phyloP scores from a whole-genome alignment of 805 yeast genomes.

The Starmerella floricola region DNA sequence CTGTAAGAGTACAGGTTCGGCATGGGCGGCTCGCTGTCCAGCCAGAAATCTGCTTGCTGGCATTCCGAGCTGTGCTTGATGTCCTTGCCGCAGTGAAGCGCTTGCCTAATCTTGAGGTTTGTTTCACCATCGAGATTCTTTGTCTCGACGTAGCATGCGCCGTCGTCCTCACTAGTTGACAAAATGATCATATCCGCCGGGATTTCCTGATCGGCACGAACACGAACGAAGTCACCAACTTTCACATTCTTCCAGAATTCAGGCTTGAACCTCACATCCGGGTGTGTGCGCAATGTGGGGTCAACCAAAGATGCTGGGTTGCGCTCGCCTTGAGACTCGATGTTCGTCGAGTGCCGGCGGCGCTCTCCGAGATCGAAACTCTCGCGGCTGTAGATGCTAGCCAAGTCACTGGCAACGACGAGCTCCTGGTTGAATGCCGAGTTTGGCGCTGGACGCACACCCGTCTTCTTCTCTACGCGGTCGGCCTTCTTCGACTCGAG shows the following conservation, averaged over 20 bases:
- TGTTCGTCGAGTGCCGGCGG: conserved; percentile 13
- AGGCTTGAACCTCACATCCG: conserved; percentile 37
- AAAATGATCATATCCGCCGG: conserved; percentile 67
- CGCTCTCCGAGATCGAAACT: conserved; percentile 19
- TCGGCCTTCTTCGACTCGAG: conserved; percentile 19
- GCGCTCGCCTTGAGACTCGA: conserved; percentile 8
- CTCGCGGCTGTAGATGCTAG: conserved; percentile 20
- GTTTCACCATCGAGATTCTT: conserved; percentile 70
- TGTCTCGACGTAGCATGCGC: conserved; percentile 59
- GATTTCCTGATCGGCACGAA: conserved; percentile 59
- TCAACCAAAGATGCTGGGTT: conserved; percentile 24
- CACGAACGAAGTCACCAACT: conserved; percentile 64
- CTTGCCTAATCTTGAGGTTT: conserved; percentile 50
- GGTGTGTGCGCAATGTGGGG: conserved; percentile 23
- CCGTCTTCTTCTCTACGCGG: conserved; percentile 19
- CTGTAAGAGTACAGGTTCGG: conserved; percentile 49
- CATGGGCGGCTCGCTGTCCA: conserved; percentile 64
- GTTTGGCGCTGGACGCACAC: conserved; percentile 16
- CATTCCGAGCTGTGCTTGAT: conserved; percentile 34
- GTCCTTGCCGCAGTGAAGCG: conserved; percentile 47
- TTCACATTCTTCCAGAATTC: conserved; percentile 61
- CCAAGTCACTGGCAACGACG: conserved; percentile 19
- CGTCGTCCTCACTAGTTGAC: conserved; percentile 60
- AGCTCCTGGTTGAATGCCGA: conserved; percentile 18
- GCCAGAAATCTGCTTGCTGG: conserved; percentile 38